Base-by-base conservation (phyloP, 2,329 filamentous ascomycete species). In the Alternaria sp. region DNA sequence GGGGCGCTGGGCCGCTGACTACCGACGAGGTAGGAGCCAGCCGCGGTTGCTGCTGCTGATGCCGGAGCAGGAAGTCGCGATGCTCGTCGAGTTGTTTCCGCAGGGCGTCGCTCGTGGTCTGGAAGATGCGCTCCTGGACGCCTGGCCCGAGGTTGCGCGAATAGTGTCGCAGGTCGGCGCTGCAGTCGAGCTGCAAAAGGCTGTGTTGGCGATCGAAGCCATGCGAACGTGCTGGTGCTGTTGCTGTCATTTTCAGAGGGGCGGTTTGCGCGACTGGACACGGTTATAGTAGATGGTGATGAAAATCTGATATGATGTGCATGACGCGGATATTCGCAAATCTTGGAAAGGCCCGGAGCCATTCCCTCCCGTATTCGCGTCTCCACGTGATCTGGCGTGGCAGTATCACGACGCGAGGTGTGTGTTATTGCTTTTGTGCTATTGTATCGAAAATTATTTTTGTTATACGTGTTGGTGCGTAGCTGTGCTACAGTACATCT, bases 111-210 rank as follows among this genome's bases (percentile, higher is more conserved):
- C 66, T 69, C 30, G 66, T 67, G 8, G 65, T 60, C 46, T 71
- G 64, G 25, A 71, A 71, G 55, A 66, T 63, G 41, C 63, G 61
- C 30, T 68, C 68, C 56, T 71, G 70, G 41, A 71, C 70, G 49
- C 70, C 68, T 21, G 70, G 70, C 18, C 70, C 70, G 49, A 72
- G 68, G 33, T 69, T 64, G 55, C 70, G 68, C 28, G 68, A 69
- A 53, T 71, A 72, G 25, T 63, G 67, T 43, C 46, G 66, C 37
- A 72, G 50, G 60, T 72, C 70, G 30, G 68, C 62, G 50, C 70
- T 72, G 63, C 70, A 72, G 55, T 72, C 70, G 30, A 72, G 67
- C 25, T 65, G 65, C 49, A 72, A 54, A 45, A 72, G 62, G 50
- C 66, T 68, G 41, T 61, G 67, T 45, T 70, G 69, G 33, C 66